phyloP scores from a whole-genome alignment of 2,329 filamentous ascomycete species.

The Pseudodiploospora longispora region DNA sequence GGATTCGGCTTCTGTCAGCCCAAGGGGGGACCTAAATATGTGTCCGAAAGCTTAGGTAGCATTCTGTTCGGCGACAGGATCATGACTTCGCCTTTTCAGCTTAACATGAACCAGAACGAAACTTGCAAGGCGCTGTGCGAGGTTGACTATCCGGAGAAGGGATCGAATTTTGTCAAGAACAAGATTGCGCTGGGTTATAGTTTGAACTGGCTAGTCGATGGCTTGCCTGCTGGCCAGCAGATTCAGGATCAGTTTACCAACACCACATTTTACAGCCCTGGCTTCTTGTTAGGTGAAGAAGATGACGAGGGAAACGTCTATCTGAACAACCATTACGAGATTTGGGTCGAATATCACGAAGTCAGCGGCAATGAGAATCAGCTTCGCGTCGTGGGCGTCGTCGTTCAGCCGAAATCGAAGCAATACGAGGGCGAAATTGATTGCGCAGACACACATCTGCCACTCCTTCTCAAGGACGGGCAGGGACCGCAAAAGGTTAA shows the following conservation, averaged over 20 bases:
- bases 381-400: slow-evolving; percentile 83
- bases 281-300: slow-evolving; percentile 66
- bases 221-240: slow-evolving; percentile 80
- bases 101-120: slow-evolving; percentile 81
- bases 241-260: slow-evolving; percentile 69
- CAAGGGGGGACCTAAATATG: slow-evolving; percentile 63
- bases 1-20: slow-evolving; percentile 85
- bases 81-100: slow-evolving; percentile 87
- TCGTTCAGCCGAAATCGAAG: slow-evolving; percentile 74
- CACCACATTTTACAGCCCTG: slow-evolving; percentile 80
- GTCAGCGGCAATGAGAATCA: slow-evolving; percentile 58
- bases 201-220: slow-evolving; percentile 92
- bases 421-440: slow-evolving; percentile 51
- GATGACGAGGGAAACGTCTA: slow-evolving; percentile 48
- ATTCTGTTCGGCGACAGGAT: slow-evolving; percentile 97
- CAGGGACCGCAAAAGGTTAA: slow-evolving; percentile 52
- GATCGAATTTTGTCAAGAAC: slow-evolving; percentile 71
- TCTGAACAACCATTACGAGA: slow-evolving; percentile 95
- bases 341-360: slow-evolving; percentile 84
- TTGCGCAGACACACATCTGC: slow-evolving; percentile 50
- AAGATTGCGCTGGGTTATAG: slow-evolving; percentile 82
- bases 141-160: slow-evolving; percentile 53
- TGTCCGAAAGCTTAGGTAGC: slow-evolving; percentile 78
- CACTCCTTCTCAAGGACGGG: slow-evolving; percentile 56
- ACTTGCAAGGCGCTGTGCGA: slow-evolving; percentile 76